Base-by-base conservation (phyloP, 2,329 filamentous ascomycete species). In the Epichloe sibirici region DNA sequence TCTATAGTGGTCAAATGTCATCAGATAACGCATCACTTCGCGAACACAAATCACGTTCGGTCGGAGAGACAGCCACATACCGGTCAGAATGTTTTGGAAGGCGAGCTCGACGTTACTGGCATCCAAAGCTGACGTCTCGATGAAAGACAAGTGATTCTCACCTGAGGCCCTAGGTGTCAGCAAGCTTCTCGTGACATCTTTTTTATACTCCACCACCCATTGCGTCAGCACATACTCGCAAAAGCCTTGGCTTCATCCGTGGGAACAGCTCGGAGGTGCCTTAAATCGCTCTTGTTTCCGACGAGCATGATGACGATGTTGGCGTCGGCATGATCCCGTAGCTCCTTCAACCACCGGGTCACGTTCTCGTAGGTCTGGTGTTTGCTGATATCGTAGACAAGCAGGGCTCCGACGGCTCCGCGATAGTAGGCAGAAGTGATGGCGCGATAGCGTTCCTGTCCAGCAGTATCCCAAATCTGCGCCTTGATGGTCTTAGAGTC, bases 281-380 rank as follows among this genome's bases (percentile, higher is more conserved):
- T 88, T 85, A 97, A 86, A 95, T 98, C 93, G 72, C 90, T 97
- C 86, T 98, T 98, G 83, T 98, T 98, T 71, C 93, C 93, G 53
- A 97, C 93, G 65, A 98, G 78, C 93, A 98, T 98, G 70, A 98
- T 98, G 65, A 98, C 90, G 65, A 97, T 96, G 76, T 97, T 97
- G 65, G 90, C 90, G 70, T 98, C 93, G 63, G 93, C 93, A 72
- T 98, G 90, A 68, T 96, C 93, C 64, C 93, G 84, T 67, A 98
- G 79, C 78, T 98, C 93, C 77, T 97, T 98, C 76, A 98, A 76
- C 93, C 93, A 98, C 74, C 94, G 82, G 61, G 90, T 96, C 65
- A 98, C 93, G 70, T 97, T 97, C 75, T 97, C 91, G 72, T 96
- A 97, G 60, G 93, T 97, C 76, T 95, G 90, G 73, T 96, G 90